These are phyloP conservation scores for Collybiopsis confluens DNA, from an alignment of 768 basidiomycete species.

Conservation along the genomic window DNA sequence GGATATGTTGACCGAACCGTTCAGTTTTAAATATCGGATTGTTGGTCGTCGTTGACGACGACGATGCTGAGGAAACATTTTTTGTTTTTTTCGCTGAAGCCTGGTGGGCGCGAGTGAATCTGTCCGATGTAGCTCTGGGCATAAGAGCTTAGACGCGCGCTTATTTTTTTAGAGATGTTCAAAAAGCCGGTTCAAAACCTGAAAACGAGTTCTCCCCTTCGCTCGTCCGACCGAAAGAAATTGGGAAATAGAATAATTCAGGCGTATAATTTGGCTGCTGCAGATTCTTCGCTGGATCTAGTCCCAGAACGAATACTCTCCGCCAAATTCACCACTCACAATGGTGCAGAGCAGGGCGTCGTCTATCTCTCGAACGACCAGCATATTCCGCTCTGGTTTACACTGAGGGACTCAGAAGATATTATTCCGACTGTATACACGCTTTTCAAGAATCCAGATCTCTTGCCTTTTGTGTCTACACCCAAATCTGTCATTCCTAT, in stretches of 20 bases:
- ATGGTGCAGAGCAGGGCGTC: too few relatives aligned
- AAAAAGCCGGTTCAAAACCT: slow-evolving; percentile 67
- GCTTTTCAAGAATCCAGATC: slow-evolving; percentile 65
- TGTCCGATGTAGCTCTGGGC: slow-evolving; percentile 77
- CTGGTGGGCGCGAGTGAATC: slow-evolving; percentile 65
- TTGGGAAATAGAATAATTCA: slow-evolving; percentile 56
- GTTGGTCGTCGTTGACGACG: slow-evolving; percentile 48
- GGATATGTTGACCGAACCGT: slow-evolving; percentile 95
- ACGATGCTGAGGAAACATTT: slow-evolving; percentile 34
- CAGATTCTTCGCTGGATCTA: slow-evolving; percentile 59
- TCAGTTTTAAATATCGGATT: slow-evolving; percentile 95
- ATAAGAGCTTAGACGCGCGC: slow-evolving; percentile 29
- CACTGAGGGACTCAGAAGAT: slow-evolving; percentile 42
- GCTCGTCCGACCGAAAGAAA: slow-evolving; percentile 71
- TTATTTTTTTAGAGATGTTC: slow-evolving; percentile 47
- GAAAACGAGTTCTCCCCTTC: slow-evolving; percentile 74
- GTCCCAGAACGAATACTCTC: slow-evolving; percentile 72
- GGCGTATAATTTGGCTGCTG: slow-evolving; percentile 43
- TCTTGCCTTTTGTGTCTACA: slow-evolving; percentile 71
- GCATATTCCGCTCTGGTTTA: slow-evolving; percentile 73
- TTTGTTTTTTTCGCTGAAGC: slow-evolving; percentile 45
- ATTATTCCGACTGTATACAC: slow-evolving; percentile 82
- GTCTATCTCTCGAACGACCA: too few relatives aligned
- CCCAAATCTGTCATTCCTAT: slow-evolving; percentile 67
- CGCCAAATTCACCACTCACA: slow-evolving; percentile 64